Base-by-base conservation (phyloP, 1,139 yeast genomes). In the Tardiomyces depauwii region DNA sequence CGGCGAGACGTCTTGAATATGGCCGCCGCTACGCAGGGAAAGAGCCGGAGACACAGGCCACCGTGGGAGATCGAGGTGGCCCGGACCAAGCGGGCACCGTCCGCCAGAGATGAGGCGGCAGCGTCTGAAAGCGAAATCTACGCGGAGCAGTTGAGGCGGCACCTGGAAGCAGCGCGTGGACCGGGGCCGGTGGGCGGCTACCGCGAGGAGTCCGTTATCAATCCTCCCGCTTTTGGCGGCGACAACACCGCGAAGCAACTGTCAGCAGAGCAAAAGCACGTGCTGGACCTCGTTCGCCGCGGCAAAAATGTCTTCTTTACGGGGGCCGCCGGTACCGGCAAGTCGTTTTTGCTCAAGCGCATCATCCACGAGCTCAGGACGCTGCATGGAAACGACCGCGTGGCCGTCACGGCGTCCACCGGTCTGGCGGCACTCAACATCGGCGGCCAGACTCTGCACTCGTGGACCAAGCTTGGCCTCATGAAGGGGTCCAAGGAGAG, bases 251-350 rank as follows among this genome's bases (percentile, higher is more conserved):
- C 40, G 16, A 33, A 44, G 13, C 42, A 45, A 14, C 38, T 18
- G 16, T 42, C 39, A 21, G 43, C 52, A 50, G 62, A 85, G 57
- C 96, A 86, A 60, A 61, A 67, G 43, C 61, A 68, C 25, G 83
- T 86, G 11, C 66, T 82, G 2, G 68, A 73, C 14, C 84, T 82
- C 7, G 69, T 57, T 13, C 42, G 76, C 19, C 64, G 71, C 25
- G 79, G 89, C 0, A 63, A 68, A 6, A 80, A 80, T 38, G 62
- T 85, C 2, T 89, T 89, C 61, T 88, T 82, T 60, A 88, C 96
- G 0, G 97, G 97, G 44, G 85, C 96, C 33, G 97, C 97, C 0
- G 97, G 97, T 56, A 88, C 96, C 0, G 97, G 97, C 56, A 89
- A 89, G 61, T 87, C 96, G 2, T 81, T 80, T 18, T 74, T 88